phyloP scores from a whole-genome alignment of 106 monocot genomes.

The Dendrobium chrysotoxum region DNA sequence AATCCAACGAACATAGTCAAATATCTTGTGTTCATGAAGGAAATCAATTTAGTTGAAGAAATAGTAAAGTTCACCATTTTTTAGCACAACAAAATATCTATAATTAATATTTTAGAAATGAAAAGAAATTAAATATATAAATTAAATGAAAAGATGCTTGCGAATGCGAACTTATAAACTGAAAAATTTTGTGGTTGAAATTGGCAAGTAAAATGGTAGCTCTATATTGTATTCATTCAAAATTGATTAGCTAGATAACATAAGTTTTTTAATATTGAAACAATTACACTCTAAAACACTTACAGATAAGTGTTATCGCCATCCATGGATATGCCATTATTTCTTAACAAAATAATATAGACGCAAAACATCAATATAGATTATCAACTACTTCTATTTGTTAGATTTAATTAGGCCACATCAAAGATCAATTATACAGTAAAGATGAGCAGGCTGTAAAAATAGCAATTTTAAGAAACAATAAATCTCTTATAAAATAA shows the following conservation, averaged over 20 bases:
- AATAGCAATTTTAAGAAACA: too few species aligned
- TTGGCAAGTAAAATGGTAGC: neutral
- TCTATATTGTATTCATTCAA: neutral
- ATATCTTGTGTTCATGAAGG: too few species aligned
- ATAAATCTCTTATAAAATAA: too few species aligned
- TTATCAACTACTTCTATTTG: slow-evolving; percentile 1
- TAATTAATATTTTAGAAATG: too few species aligned
- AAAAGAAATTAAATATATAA: too few species aligned
- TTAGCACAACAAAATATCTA: too few species aligned
- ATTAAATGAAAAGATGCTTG: neutral
- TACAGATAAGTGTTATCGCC: slow-evolving; percentile 2
- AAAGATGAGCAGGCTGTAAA: neutral
- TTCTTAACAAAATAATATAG: neutral
- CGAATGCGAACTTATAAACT: neutral
- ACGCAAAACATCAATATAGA: slow-evolving; percentile 1
- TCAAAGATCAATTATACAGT: neutral
- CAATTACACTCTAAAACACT: slow-evolving; percentile 2
- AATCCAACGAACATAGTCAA: too few species aligned
- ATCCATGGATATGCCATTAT: neutral
- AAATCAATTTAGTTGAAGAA: too few species aligned
- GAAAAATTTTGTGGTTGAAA: neutral
- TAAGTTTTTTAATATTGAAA: neutral
- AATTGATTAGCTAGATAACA: neutral
- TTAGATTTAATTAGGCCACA: neutral
- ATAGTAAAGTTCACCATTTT: too few species aligned